These are phyloP conservation scores for Decorospora gaudefroyi DNA, from an alignment of 2,329 filamentous ascomycete species.

Conservation along the genomic window DNA sequence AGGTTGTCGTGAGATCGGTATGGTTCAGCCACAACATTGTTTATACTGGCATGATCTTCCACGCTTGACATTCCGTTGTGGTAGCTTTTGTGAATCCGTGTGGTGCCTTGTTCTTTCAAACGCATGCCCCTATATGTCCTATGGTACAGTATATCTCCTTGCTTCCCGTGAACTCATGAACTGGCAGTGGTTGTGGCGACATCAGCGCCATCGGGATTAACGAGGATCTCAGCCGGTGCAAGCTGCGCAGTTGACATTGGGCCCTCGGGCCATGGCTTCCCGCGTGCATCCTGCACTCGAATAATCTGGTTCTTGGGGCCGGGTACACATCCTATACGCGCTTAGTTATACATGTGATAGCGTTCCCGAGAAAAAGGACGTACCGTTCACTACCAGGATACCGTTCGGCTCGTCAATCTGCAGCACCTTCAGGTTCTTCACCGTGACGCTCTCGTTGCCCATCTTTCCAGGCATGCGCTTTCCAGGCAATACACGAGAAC, in stretches of 20 bases:
- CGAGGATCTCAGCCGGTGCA: constrained; percentile 14
- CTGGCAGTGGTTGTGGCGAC: constrained; percentile 15
- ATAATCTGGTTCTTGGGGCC: constrained; percentile 88
- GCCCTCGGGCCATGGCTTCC: constrained; percentile 73
- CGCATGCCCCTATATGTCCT: not conserved
- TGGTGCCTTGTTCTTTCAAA: not conserved
- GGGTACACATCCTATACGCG: constrained; percentile 65
- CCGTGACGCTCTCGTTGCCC: constrained; percentile 85
- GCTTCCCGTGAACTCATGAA: constrained; percentile 3
- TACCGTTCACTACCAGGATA: constrained; percentile 84
- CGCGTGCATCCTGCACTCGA: constrained; percentile 85
- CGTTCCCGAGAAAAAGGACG: constrained; percentile 15
- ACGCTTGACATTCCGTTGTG: too few species aligned
- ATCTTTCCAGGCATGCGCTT: constrained; percentile 98
- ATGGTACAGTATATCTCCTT: constrained; percentile 13
- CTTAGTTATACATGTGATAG: not conserved
- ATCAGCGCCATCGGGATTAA: constrained; percentile 13
- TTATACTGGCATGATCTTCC: too few species aligned
- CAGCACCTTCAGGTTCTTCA: constrained; percentile 88
- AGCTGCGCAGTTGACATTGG: constrained; percentile 40
- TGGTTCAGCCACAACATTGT: too few species aligned
- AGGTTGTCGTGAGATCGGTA: too few species aligned
- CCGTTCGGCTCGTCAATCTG: constrained; percentile 86
- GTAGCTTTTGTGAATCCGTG: too few species aligned
- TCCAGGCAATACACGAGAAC: constrained; percentile 88